A percentile compares a stretch with the other conserved stretches of the same genome.
These are phyloP conservation scores for Ophiocordyceps camponoti-leonardi DNA, from an alignment of 2,329 filamentous ascomycete species.

Conservation along the genomic window DNA sequence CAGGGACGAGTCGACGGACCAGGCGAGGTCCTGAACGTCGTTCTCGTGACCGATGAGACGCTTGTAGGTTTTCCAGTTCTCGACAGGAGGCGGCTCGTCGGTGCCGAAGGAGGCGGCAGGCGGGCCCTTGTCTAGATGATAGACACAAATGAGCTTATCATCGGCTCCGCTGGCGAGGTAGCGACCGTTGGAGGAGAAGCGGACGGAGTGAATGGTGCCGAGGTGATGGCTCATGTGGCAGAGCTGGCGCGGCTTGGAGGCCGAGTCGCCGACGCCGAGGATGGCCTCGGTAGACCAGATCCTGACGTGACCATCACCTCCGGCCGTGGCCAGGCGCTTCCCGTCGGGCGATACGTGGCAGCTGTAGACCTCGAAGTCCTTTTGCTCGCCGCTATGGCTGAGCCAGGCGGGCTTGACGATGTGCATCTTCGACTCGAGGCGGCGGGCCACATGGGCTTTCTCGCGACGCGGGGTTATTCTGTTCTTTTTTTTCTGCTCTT, in stretches of 20 bases:
- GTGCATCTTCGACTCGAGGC: constrained; percentile 42
- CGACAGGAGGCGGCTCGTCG: constrained; percentile 79
- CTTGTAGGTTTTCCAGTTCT: constrained; percentile 95
- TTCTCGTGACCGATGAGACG: constrained; percentile 94
- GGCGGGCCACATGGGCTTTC: constrained; percentile 2
- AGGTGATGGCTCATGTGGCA: constrained; percentile 98
- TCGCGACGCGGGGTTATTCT: not conserved
- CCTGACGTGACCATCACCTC: constrained; percentile 91
- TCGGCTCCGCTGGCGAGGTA: constrained; percentile 95
- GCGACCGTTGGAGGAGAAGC: constrained; percentile 87
- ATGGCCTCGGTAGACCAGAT: constrained; percentile 97
- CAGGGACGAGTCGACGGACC: constrained; percentile 91
- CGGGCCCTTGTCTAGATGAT: constrained; percentile 70
- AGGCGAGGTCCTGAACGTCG: constrained; percentile 93
- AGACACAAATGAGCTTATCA: constrained; percentile 97
- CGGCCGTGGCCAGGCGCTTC: constrained; percentile 77
- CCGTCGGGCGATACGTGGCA: constrained; percentile 95
- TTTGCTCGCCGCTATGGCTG: constrained; percentile 90
- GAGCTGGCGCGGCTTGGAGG: constrained; percentile 69
- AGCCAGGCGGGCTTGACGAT: constrained; percentile 94
- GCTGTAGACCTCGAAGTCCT: constrained; percentile 96
- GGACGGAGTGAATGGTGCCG: constrained; percentile 89
- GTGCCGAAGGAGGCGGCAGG: constrained; percentile 72
- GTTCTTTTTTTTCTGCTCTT: too few species aligned
- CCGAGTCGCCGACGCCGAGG: constrained; percentile 56